Percentiles rank a stretch among this genome's conserved stretches.
These are phyloP conservation scores for Petunia hybrid DNA, from an alignment of 305 asterid species.

Conservation along the genomic window DNA sequence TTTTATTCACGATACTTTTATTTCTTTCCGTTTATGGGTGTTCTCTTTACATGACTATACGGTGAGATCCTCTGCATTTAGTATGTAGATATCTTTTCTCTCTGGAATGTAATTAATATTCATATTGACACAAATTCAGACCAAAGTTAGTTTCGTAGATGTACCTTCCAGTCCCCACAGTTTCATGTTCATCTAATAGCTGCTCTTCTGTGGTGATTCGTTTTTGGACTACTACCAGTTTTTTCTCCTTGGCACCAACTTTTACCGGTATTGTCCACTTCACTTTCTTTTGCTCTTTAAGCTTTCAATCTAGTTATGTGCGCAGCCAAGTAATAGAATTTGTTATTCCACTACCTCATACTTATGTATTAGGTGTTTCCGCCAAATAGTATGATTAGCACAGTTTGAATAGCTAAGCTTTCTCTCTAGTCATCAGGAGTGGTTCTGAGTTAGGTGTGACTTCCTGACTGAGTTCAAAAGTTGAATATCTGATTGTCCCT, in stretches of 20 bases:
- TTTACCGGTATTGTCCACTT: neutral
- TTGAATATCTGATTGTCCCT: constrained; percentile 22
- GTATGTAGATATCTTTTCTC: constrained; percentile 1
- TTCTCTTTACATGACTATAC: neutral
- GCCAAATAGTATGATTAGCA: neutral
- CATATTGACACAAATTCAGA: neutral
- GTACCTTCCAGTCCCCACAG: neutral
- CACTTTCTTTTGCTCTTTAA: constrained; percentile 12
- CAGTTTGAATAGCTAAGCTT: constrained; percentile 16
- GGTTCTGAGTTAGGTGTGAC: constrained; percentile 4
- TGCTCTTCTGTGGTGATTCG: neutral
- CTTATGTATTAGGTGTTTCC: neutral
- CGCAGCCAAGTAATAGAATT: constrained; percentile 14
- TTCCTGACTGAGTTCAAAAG: constrained; percentile 8
- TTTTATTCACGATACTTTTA: neutral
- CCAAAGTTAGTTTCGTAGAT: neutral
- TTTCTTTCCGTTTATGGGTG: constrained; percentile 12
- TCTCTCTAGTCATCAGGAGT: constrained; percentile 3
- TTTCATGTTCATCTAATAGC: neutral
- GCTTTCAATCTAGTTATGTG: neutral
- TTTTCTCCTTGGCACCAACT: neutral
- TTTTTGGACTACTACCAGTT: neutral
- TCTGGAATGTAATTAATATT: neutral
- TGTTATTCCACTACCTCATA: constrained; percentile 17
- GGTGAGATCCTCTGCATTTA: constrained; percentile 21